phyloP scores from a whole-genome alignment of 2,329 filamentous ascomycete species.

The Phaeoacremonium minimum region DNA sequence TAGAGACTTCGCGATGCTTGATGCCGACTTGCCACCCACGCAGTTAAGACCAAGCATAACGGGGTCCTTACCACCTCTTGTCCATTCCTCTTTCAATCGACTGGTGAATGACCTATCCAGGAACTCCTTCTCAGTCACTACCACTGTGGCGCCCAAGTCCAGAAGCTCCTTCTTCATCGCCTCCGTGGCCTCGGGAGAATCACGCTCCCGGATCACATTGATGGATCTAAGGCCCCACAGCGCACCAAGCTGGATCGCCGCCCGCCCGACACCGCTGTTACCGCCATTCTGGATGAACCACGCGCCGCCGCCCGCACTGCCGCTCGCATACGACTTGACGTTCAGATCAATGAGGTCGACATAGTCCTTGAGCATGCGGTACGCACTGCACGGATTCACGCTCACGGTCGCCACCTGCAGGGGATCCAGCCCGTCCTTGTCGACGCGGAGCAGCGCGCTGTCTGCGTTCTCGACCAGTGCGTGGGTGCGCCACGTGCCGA shows the following conservation, averaged over 20 bases:
- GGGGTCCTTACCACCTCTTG: conserved; percentile 65
- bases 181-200: conserved; percentile 59
- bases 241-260: conserved; percentile 81
- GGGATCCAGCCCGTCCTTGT: conserved; percentile 66
- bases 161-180: conserved; percentile 47
- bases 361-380: conserved; percentile 86
- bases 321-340: conserved; percentile 37
- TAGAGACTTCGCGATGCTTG: conserved; percentile 72
- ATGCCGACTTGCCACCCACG: conserved; percentile 83
- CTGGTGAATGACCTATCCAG: conserved; percentile 56
- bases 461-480: conserved; percentile 56
- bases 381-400: conserved; percentile 92
- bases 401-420: conserved; percentile 82
- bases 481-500: conserved; percentile 95
- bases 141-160: conserved; percentile 51
- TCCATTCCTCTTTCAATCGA: conserved; percentile 55
- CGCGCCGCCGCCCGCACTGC: conserved; percentile 70
- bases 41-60: conserved; percentile 85
- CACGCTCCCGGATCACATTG: conserved; percentile 77
- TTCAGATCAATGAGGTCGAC: conserved; percentile 42
- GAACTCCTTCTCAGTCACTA: conserved; percentile 54
- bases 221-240: conserved; percentile 89
- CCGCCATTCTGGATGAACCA: conserved; percentile 98
- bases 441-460: conserved; percentile 62
- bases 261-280: conserved; percentile 87